Conservation (phyloP, 352 stramenopile species). For the Lagenidium giganteum region DNA sequence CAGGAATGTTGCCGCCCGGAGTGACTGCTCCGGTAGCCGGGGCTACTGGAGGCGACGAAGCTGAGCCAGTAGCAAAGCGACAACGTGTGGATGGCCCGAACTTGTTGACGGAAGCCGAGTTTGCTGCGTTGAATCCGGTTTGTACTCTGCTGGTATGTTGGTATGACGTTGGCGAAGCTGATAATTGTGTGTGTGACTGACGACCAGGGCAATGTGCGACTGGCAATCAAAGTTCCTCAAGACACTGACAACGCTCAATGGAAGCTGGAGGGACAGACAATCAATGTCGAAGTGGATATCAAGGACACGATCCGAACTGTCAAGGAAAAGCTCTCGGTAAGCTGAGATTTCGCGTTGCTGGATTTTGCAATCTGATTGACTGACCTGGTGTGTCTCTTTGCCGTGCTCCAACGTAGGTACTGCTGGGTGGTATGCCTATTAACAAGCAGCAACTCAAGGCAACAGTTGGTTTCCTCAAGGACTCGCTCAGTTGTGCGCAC, state of each 20-base stretch:
- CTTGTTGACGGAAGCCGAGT: conserved; percentile 77
- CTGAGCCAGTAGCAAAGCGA: conserved; percentile 61
- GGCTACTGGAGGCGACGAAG: conserved; percentile 19
- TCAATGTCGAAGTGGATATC: conserved; percentile 87
- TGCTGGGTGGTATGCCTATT: conserved; percentile 88
- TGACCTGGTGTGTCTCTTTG: neutral
- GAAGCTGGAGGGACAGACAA: conserved; percentile 91
- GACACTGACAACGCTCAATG: conserved; percentile 88
- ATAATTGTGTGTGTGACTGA: neutral
- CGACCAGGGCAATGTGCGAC: conserved; percentile 49
- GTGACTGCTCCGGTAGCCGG: conserved; percentile 13
- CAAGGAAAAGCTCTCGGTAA: conserved; percentile 88
- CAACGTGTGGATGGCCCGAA: conserved; percentile 56
- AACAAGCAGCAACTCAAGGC: conserved; percentile 97
- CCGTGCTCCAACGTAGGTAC: conserved; percentile 18
- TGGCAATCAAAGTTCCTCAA: conserved; percentile 79
- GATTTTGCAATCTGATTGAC: neutral
- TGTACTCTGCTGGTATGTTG: too few relatives aligned
- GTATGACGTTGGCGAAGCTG: conserved; percentile 1
- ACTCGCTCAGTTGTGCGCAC: conserved; percentile 68
- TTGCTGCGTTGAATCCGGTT: conserved; percentile 70
- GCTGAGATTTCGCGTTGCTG: conserved; percentile 5
- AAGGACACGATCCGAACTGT: conserved; percentile 87
- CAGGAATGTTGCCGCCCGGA: conserved; percentile 19
- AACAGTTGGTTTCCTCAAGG: conserved; percentile 91